A percentile compares a stretch with the other conserved stretches of the same genome.
These are phyloP conservation scores for Mytilinidion resinicola DNA, from an alignment of 495 filamentous ascomycete species.

Conservation along the genomic window DNA sequence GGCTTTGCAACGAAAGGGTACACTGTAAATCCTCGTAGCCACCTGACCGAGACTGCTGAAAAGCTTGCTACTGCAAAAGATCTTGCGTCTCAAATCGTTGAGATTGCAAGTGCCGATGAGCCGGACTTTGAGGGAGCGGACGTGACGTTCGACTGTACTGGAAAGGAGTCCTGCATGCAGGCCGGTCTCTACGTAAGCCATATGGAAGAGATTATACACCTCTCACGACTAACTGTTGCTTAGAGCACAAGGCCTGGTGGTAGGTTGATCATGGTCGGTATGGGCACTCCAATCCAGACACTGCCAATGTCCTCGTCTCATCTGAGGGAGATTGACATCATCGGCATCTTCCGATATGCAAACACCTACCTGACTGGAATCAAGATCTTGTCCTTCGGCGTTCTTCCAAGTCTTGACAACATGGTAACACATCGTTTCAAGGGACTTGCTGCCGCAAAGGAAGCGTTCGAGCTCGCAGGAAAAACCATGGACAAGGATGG, in stretches of 20 bases:
- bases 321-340: conserved; percentile 31
- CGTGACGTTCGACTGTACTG: conserved; percentile 34
- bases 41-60: conserved; percentile 18
- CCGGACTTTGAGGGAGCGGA: conserved; percentile 28
- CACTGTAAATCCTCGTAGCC: conserved; percentile 23
- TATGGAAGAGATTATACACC: background rate
- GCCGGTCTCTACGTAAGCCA: conserved; percentile 30
- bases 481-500: conserved; percentile 31
- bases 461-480: conserved; percentile 30
- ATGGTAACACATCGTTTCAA: conserved; percentile 32
- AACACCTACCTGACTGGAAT: conserved; percentile 33
- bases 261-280: conserved; percentile 31
- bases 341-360: conserved; percentile 33
- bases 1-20: conserved; percentile 29
- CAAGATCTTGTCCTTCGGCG: conserved; percentile 29
- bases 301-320: conserved; percentile 31
- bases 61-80: conserved; percentile 27
- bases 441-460: conserved; percentile 28
- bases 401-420: conserved; percentile 28
- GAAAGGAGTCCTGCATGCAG: conserved; percentile 34
- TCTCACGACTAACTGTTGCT: background rate
- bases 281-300: conserved; percentile 34
- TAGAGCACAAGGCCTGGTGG: conserved; percentile 33
- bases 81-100: conserved; percentile 22
- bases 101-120: conserved; percentile 25